These are phyloP conservation scores for Fusarium kyushuense DNA, from an alignment of 2,329 filamentous ascomycete species.

Conservation along the genomic window DNA sequence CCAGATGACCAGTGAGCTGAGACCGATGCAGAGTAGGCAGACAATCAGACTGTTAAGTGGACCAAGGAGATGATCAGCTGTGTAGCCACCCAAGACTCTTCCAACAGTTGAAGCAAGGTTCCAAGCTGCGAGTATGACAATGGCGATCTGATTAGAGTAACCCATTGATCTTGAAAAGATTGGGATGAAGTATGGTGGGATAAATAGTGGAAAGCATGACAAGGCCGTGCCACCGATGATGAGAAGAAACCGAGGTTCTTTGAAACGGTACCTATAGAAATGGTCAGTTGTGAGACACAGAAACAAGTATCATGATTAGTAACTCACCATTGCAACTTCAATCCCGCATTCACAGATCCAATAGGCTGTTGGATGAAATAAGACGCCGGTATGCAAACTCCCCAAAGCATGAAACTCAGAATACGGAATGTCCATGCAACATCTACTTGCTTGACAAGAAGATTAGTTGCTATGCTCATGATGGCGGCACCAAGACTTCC, in stretches of 20 bases:
- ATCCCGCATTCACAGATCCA: constrained; percentile 12
- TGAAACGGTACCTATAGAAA: constrained; percentile 45
- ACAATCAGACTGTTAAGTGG: constrained; percentile 48
- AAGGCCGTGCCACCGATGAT: constrained; percentile 44
- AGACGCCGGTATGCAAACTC: constrained; percentile 47
- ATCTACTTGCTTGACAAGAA: constrained; percentile 41
- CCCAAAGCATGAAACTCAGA: constrained; percentile 47
- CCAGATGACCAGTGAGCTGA: constrained; percentile 48
- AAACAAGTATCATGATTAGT: accelerated
- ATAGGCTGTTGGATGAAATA: constrained; percentile 44
- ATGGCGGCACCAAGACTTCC: constrained; percentile 48
- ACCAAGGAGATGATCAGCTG: constrained; percentile 43
- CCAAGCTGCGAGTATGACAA: constrained; percentile 46
- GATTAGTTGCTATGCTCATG: constrained; percentile 46
- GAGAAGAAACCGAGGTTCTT: constrained; percentile 42
- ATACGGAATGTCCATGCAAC: constrained; percentile 49
- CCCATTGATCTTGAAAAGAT: constrained; percentile 45
- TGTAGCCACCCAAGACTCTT: constrained; percentile 44
- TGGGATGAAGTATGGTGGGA: constrained; percentile 47
- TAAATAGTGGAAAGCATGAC: constrained; percentile 45
- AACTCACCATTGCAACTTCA: constrained; percentile 46
- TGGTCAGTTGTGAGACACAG: accelerated
- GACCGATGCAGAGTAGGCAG: constrained; percentile 44
- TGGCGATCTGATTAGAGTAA: constrained; percentile 42
- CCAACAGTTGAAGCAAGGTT: constrained; percentile 49